Percentiles rank a stretch among this genome's conserved stretches.
These are phyloP conservation scores for Tolypocladium ophioglossoides DNA, from an alignment of 2,329 filamentous ascomycete genomes.

Conservation along the genomic window DNA sequence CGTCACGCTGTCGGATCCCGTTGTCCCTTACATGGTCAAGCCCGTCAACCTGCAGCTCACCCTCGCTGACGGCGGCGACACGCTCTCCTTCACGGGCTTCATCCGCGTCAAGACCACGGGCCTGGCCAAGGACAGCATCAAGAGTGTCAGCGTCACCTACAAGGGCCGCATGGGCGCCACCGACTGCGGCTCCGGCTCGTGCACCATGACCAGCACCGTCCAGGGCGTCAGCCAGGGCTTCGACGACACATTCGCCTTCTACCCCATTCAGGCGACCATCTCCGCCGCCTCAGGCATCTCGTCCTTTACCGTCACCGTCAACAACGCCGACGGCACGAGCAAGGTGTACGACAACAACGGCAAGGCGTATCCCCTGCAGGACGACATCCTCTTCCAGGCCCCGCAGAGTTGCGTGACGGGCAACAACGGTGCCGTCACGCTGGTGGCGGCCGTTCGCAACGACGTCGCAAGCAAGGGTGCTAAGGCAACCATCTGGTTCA, in stretches of 20 bases:
- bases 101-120: conserved; percentile 47
- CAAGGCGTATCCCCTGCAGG: conserved; percentile 40
- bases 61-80: conserved; percentile 35
- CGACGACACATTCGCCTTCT: conserved; percentile 50
- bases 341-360: conserved; percentile 47
- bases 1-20: conserved; percentile 38
- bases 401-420: conserved; percentile 45
- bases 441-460: conserved; percentile 39
- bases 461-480: conserved; percentile 31
- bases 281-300: conserved; percentile 49
- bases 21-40: conserved; percentile 48
- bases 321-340: conserved; percentile 33
- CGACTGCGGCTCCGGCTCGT: conserved; percentile 29
- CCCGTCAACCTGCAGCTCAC: conserved; percentile 46
- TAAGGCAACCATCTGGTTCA: conserved; percentile 32
- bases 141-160: conserved; percentile 41
- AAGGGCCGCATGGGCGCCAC: conserved; percentile 41
- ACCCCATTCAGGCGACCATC: conserved; percentile 38
- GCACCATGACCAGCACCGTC: conserved; percentile 33
- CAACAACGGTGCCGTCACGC: conserved; percentile 28
- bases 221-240: conserved; percentile 43
- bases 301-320: conserved; percentile 45
- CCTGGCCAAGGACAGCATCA: conserved; percentile 29
- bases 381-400: conserved; percentile 42
- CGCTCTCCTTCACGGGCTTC: conserved; percentile 39